Evolutionary conservation across 768 basidiomycete species (phyloP).

Genomic region (Udeniomyces megalosporus): DNA sequence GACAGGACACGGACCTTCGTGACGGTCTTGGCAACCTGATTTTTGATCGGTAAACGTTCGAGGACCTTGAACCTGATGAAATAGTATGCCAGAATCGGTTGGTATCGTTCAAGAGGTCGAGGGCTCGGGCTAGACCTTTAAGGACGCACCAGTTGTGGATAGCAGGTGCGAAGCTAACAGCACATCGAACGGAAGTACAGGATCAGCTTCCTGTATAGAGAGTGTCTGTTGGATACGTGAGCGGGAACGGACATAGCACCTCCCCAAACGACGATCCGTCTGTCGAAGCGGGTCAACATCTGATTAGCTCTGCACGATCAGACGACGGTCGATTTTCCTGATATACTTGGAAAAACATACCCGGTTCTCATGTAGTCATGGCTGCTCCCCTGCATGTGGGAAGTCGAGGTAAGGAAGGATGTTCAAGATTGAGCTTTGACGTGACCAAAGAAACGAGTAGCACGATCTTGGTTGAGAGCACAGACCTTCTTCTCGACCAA

Average conservation of each 20-base stretch:
- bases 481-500: conserved; percentile 15
- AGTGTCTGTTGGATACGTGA: too few relatives aligned
- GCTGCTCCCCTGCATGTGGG: not conserved
- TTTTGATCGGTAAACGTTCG: not conserved
- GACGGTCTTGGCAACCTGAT: conserved; percentile 2
- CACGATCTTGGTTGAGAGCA: not conserved
- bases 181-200: not conserved
- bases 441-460: not conserved
- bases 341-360: not conserved
- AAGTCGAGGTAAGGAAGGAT: not conserved
- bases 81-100: not conserved
- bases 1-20: not conserved
- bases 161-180: conserved; percentile 7
- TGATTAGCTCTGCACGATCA: not conserved
- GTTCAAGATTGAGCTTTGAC: not conserved
- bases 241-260: conserved; percentile 2
- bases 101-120: not conserved
- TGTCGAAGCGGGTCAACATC: not conserved
- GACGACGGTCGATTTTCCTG: not conserved
- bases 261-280: conserved; percentile 16
- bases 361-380: conserved; percentile 12
- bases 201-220: not conserved
- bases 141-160: not conserved
- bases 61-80: conserved; percentile 9
- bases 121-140: not conserved